These are phyloP conservation scores for Phaseolus coccineus DNA, from an alignment of 331 rosid genomes.

Conservation along the genomic window DNA sequence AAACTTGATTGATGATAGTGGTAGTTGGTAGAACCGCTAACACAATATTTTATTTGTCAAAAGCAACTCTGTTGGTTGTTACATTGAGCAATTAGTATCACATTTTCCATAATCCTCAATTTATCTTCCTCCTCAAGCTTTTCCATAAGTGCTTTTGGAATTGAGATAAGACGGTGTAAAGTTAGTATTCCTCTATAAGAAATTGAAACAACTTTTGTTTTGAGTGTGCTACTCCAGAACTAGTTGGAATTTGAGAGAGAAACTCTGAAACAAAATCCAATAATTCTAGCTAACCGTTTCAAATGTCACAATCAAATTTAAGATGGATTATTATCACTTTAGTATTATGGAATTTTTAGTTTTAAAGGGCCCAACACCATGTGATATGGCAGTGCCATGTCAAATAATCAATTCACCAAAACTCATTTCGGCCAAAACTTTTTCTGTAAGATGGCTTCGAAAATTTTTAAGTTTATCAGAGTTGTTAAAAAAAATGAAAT, in stretches of 20 bases:
- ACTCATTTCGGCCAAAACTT: slow-evolving; percentile 33
- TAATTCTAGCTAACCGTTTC: slow-evolving; percentile 20
- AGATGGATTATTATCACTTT: neutral
- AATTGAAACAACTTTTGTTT: neutral
- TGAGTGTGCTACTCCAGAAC: too few species aligned
- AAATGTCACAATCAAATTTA: slow-evolving; percentile 38
- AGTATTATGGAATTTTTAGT: slow-evolving; percentile 8
- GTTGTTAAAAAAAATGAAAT: too few species aligned
- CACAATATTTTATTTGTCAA: slow-evolving; percentile 34
- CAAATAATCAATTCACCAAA: slow-evolving; percentile 38
- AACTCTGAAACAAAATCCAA: slow-evolving; percentile 29
- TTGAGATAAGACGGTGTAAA: neutral
- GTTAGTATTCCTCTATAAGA: neutral
- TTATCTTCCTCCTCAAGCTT: slow-evolving; percentile 34
- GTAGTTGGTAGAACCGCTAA: slow-evolving; percentile 30
- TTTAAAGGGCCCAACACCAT: slow-evolving; percentile 36
- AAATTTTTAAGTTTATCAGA: too few species aligned
- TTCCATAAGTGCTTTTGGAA: neutral
- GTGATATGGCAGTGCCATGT: slow-evolving; percentile 47
- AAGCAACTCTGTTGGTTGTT: slow-evolving; percentile 32
- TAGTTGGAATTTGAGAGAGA: neutral
- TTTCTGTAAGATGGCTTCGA: slow-evolving; percentile 34
- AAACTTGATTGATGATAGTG: slow-evolving; percentile 31
- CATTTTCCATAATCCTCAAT: neutral
- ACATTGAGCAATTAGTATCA: neutral